phyloP scores from a whole-genome alignment of 2,329 filamentous ascomycete genomes.

The Pseudogymnoascus sp. region DNA sequence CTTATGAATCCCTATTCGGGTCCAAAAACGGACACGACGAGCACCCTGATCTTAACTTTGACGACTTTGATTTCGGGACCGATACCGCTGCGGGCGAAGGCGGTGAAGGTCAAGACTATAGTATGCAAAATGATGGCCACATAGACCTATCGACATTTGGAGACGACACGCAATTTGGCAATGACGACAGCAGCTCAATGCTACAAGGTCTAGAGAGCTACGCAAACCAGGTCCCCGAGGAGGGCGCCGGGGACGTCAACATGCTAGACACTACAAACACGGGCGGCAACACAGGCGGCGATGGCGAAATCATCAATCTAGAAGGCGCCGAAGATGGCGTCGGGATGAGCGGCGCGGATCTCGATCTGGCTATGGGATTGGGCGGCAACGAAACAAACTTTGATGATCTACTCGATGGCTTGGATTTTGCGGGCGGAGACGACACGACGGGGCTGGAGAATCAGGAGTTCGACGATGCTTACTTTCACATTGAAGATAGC shows the following conservation, averaged over 20 bases:
- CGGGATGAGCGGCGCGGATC: constrained; percentile 19
- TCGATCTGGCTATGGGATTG: constrained; percentile 47
- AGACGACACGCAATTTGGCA: constrained; percentile 12
- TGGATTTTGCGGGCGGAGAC: constrained; percentile 21
- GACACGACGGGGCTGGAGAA: constrained; percentile 20
- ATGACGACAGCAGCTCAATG: constrained; percentile 28
- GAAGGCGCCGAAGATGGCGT: constrained; percentile 16
- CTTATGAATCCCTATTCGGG: constrained; percentile 25
- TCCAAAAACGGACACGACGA: constrained; percentile 14
- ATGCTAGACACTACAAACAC: constrained; percentile 17
- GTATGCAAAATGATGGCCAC: constrained; percentile 16
- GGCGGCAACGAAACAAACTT: constrained; percentile 24
- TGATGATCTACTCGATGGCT: constrained; percentile 18
- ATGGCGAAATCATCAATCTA: constrained; percentile 15
- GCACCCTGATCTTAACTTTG: constrained; percentile 21
- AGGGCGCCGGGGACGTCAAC: constrained; percentile 17
- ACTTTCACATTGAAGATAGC: constrained; percentile 21
- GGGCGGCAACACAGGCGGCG: constrained; percentile 12
- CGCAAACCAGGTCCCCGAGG: constrained; percentile 26
- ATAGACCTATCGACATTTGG: constrained; percentile 27
- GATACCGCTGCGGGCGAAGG: constrained; percentile 15
- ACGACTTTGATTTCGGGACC: constrained; percentile 23
- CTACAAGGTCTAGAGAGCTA: constrained; percentile 34
- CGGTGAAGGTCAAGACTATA: constrained; percentile 16
- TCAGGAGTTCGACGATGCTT: constrained; percentile 24